Conservation (phyloP, 495 filamentous ascomycete genomes). For the Penicillium cosmopolitanum region DNA sequence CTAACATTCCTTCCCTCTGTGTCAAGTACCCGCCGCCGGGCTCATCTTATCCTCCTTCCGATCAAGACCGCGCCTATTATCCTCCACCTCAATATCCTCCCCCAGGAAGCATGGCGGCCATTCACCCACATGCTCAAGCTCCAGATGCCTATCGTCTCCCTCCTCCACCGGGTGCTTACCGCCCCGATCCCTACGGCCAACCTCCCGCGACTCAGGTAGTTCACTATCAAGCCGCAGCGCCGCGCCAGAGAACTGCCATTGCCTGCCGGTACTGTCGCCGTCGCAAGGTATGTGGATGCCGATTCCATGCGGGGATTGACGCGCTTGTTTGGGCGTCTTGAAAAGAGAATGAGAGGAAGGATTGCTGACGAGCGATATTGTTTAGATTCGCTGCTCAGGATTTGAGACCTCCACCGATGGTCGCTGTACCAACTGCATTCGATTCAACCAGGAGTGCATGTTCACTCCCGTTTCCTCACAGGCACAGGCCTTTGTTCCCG, state of each 20-base stretch:
- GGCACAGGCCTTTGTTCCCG: slow-evolving; percentile 81
- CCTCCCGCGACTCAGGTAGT: slow-evolving; percentile 52
- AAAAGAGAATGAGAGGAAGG: too few species aligned
- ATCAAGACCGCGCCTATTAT: slow-evolving; percentile 46
- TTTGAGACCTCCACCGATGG: slow-evolving; percentile 79
- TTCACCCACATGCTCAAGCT: slow-evolving; percentile 39
- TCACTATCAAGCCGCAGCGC: slow-evolving; percentile 65
- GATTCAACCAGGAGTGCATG: slow-evolving; percentile 84
- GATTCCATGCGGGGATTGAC: neutral
- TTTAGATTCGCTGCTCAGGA: slow-evolving; percentile 81
- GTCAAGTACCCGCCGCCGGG: slow-evolving; percentile 38
- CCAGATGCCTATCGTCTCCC: slow-evolving; percentile 47
- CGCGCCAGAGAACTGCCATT: slow-evolving; percentile 79
- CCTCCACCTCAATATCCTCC: slow-evolving; percentile 45
- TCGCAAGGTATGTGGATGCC: slow-evolving; percentile 65
- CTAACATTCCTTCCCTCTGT: neutral
- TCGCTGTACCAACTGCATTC: slow-evolving; percentile 76
- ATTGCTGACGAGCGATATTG: neutral
- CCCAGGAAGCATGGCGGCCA: slow-evolving; percentile 44
- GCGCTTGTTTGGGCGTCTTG: neutral
- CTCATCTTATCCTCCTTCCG: slow-evolving; percentile 35
- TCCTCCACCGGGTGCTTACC: slow-evolving; percentile 46
- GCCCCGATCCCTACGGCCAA: slow-evolving; percentile 50
- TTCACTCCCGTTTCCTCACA: slow-evolving; percentile 85
- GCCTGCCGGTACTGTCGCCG: slow-evolving; percentile 83